Conservation (phyloP, 2,329 filamentous ascomycete genomes). For the Colletotrichum cuscutae region DNA sequence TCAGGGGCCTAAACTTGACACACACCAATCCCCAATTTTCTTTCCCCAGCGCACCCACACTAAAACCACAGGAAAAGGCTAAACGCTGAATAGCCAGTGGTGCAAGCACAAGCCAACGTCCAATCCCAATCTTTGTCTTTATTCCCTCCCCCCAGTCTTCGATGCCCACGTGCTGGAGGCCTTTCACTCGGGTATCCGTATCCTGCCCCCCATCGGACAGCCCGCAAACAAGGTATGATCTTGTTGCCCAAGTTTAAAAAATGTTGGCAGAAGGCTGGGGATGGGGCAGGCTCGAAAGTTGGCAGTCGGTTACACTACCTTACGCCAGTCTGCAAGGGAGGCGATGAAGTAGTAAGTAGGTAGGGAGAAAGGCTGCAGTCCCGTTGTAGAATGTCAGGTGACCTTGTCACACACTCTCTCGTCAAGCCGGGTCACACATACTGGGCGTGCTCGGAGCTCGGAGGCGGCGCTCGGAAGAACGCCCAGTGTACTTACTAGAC, state of each 20-base stretch:
- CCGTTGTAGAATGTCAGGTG: neutral
- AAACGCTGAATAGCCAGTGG: neutral
- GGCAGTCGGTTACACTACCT: neutral
- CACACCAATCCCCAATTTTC: conserved; percentile 1
- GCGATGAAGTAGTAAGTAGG: neutral
- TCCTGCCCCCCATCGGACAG: neutral
- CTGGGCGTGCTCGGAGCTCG: neutral
- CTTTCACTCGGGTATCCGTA: too few species aligned
- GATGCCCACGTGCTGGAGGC: conserved; percentile 13
- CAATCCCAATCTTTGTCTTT: neutral
- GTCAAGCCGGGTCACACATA: neutral
- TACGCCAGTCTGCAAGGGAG: neutral
- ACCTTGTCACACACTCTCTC: neutral
- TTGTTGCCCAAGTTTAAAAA: conserved; percentile 3
- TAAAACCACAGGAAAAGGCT: neutral
- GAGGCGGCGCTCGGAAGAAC: neutral
- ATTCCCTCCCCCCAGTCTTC: neutral
- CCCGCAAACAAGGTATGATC: neutral
- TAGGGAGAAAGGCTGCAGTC: neutral
- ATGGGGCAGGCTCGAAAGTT: neutral
- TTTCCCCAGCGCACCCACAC: conserved; percentile 31
- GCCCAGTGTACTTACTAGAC: neutral
- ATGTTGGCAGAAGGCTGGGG: neutral
- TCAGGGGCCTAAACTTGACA: conserved; percentile 33
- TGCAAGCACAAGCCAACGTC: neutral